These are phyloP conservation scores for Tylopilus balloui DNA, from an alignment of 768 basidiomycete species.

Conservation along the genomic window DNA sequence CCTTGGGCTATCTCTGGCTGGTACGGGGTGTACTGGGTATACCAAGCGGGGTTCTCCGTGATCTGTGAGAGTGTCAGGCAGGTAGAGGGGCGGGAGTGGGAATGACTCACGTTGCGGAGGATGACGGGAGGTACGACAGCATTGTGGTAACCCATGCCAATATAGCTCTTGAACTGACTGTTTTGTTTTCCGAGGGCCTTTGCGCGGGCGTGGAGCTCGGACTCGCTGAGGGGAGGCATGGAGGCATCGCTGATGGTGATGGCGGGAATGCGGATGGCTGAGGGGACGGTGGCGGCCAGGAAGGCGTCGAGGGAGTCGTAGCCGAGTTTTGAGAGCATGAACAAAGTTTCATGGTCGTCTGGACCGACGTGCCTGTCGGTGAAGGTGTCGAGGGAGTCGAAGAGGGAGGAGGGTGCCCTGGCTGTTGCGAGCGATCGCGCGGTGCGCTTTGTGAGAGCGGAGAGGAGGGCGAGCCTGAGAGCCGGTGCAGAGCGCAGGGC, in stretches of 20 bases:
- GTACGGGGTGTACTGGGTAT: slow-evolving; percentile 94
- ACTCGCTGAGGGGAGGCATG: slow-evolving; percentile 79
- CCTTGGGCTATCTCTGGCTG: slow-evolving; percentile 99
- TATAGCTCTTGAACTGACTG: slow-evolving; percentile 84
- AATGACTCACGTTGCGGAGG: slow-evolving; percentile 69
- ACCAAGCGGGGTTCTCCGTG: slow-evolving; percentile 97
- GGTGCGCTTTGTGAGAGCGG: slow-evolving; percentile 16
- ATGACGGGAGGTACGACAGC: slow-evolving; percentile 96
- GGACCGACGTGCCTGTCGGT: slow-evolving; percentile 90
- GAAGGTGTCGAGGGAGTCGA: slow-evolving; percentile 87
- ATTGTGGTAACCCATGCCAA: slow-evolving; percentile 97
- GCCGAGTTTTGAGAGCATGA: slow-evolving; percentile 82
- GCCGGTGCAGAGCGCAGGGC: slow-evolving; percentile 27
- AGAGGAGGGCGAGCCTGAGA: slow-evolving; percentile 17
- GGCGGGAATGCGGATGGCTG: slow-evolving; percentile 66
- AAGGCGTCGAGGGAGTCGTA: slow-evolving; percentile 89
- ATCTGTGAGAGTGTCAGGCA: slow-evolving; percentile 41
- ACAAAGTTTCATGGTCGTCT: slow-evolving; percentile 68
- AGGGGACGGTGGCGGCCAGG: slow-evolving; percentile 75
- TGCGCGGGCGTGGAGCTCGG: slow-evolving; percentile 72
- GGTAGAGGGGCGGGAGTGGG: neutral
- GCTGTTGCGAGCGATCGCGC: slow-evolving; percentile 54
- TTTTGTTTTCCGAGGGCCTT: slow-evolving; percentile 76
- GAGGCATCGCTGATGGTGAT: slow-evolving; percentile 58
- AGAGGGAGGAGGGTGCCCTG: slow-evolving; percentile 58